Evolutionary conservation across 495 filamentous ascomycete genomes (phyloP).

Genomic region (Chaetomium cochliodes): DNA sequence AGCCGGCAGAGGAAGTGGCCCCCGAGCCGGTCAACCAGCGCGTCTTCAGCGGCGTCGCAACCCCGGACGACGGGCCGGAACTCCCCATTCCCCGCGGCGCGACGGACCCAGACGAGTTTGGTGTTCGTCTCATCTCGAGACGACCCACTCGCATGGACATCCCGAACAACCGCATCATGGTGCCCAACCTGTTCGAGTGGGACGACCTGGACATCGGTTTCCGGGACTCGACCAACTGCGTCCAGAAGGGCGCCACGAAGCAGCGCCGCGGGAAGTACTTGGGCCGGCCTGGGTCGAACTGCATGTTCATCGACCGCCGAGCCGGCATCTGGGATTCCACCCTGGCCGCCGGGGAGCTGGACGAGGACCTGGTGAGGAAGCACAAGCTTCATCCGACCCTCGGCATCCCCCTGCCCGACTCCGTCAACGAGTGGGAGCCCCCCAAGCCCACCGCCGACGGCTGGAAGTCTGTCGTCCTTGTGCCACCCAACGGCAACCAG

Average conservation of each 20-base stretch:
- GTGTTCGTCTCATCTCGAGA: conserved; percentile 41
- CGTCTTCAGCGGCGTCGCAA: conserved; percentile 24
- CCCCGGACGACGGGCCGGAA: conserved; percentile 27
- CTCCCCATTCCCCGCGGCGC: conserved; percentile 43
- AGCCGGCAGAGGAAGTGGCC: conserved; percentile 26
- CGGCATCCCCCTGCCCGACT: conserved; percentile 42
- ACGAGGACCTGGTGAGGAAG: conserved; percentile 43
- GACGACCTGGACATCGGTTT: conserved; percentile 50
- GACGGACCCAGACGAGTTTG: conserved; percentile 41
- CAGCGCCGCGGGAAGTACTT: conserved; percentile 42
- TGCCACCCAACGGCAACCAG: conserved; percentile 34
- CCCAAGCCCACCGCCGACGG: conserved; percentile 34
- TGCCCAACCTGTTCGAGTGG: conserved; percentile 41
- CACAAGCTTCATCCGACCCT: conserved; percentile 45
- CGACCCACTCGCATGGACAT: conserved; percentile 31
- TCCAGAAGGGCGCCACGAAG: conserved; percentile 41
- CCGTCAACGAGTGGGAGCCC: conserved; percentile 40
- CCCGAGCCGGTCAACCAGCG: conserved; percentile 21
- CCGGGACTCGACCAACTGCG: conserved; percentile 49
- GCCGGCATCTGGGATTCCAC: conserved; percentile 45
- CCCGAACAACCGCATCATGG: conserved; percentile 47
- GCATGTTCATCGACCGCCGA: conserved; percentile 45
- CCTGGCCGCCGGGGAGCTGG: conserved; percentile 42
- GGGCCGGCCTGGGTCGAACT: conserved; percentile 42
- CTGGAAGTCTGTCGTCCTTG: conserved; percentile 40